Evolutionary conservation across 1,284 basidiomycete genomes (phyloP), one percentile per base, ranked within the genome.

Genomic region (Ustilago xerochloae): DNA sequence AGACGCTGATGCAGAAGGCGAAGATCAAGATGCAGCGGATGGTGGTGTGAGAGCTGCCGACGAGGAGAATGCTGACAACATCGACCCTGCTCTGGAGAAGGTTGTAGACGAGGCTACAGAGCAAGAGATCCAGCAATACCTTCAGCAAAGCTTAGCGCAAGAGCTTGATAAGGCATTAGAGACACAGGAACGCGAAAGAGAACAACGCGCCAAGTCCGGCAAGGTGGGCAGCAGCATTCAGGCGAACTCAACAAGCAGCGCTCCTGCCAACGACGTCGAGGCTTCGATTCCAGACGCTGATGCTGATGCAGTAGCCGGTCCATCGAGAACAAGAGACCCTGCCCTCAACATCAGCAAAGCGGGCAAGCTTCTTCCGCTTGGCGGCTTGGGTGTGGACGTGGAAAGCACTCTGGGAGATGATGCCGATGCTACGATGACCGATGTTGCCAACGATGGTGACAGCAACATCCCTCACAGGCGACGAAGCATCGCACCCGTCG

Each of bases 1-100:
- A 47, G 75, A 80, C 29, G 65, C 87, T 22, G 88, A 88, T 6
- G 89, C 90, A 62, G 91, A 93, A 32, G 70, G 41, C 22, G 72
- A 79, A 48, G 41, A 36, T 7, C 35, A 49, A 10, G 46, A n/a
- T 15, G 61, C 33, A 15, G 56, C 41, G 16, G 45, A 46, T 35
- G 30, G 33, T 70, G 64, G 65, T 79, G 67, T 78, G 79, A 82
- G 51, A 30, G 54, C 30, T 3, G 47, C 45, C n/a, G 60, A 60
- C 18, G 49, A 22, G 0, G 46, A 63, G 2, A 50, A 45, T 16
- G 35, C 53, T 28, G 55, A 62, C 35, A 41, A n/a, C 26, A 64
- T 74, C 39, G 75, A 79, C 41, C 72, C 72, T 2, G 71, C 56
- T 3, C 39, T 78, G 15, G 81, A 82, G 15, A 75, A 74, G 26